Conservation (phyloP, 2,329 filamentous ascomycete genomes). For the Microascus cirrosus region DNA sequence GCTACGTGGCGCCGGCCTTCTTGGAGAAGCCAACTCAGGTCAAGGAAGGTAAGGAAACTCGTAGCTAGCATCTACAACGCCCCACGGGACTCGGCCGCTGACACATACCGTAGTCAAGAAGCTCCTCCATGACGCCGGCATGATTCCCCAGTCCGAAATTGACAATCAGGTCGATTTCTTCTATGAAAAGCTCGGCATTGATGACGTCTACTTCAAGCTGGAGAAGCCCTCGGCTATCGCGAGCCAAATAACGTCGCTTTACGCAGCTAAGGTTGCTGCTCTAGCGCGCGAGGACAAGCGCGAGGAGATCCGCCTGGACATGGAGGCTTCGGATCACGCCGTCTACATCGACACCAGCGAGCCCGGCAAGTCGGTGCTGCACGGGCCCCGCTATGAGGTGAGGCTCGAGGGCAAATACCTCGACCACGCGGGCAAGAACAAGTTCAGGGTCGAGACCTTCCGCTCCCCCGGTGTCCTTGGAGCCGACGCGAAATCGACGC, state of each 20-base stretch:
- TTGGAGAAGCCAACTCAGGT: constrained; percentile 89
- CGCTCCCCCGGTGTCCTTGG: constrained; percentile 76
- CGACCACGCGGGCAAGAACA: constrained; percentile 60
- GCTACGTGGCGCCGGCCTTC: constrained; percentile 91
- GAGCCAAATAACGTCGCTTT: constrained; percentile 89
- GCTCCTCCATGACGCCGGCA: constrained; percentile 65
- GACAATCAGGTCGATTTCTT: constrained; percentile 90
- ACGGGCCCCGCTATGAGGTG: constrained; percentile 85
- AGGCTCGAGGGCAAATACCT: constrained; percentile 93
- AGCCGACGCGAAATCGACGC: constrained; percentile 54
- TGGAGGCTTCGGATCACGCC: constrained; percentile 88
- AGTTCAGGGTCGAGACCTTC: constrained; percentile 96
- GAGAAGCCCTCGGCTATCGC: constrained; percentile 79
- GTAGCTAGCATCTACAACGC: not conserved
- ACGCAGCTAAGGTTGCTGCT: constrained; percentile 91
- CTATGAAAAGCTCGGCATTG: constrained; percentile 94
- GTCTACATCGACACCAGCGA: constrained; percentile 98
- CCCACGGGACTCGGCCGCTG: not conserved
- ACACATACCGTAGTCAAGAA: constrained; percentile 58
- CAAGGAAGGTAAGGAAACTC: constrained; percentile 49
- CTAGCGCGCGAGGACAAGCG: constrained; percentile 88
- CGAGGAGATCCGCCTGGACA: constrained; percentile 88
- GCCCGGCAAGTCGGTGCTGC: constrained; percentile 65
- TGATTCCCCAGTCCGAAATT: constrained; percentile 75
- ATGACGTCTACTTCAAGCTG: constrained; percentile 96